These are phyloP conservation scores for Anthostomella pinea DNA, from an alignment of 2,329 filamentous ascomycete genomes.

Conservation along the genomic window DNA sequence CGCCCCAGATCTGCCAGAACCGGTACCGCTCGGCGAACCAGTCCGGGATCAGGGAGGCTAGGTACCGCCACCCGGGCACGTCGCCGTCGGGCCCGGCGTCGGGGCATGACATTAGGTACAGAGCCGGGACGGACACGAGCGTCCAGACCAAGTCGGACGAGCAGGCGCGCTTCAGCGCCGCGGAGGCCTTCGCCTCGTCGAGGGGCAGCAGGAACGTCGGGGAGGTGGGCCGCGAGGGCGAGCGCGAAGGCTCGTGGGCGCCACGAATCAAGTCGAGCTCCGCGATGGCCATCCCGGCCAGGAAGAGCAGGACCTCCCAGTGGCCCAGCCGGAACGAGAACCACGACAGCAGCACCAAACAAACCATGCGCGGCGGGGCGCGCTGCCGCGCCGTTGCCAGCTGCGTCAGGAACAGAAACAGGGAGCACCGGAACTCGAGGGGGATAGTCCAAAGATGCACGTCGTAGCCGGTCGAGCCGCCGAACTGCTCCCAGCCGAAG, in stretches of 20 bases:
- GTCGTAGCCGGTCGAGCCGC: conserved; percentile 51
- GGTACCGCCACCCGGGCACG: conserved; percentile 51
- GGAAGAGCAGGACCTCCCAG: conserved; percentile 57
- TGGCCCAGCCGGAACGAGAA: conserved; percentile 47
- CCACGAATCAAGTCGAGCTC: conserved; percentile 51
- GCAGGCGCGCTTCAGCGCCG: no score
- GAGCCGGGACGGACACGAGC: conserved; percentile 43
- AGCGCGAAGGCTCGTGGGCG: conserved; percentile 34
- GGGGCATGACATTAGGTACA: conserved; percentile 53
- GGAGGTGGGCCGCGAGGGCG: conserved; percentile 4
- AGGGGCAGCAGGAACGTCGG: conserved; percentile 11
- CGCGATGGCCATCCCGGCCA: conserved; percentile 52
- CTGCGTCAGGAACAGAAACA: conserved; percentile 54
- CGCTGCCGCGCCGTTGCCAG: conserved; percentile 48
- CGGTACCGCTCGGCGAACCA: conserved; percentile 51
- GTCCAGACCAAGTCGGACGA: no score
- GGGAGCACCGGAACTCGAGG: conserved; percentile 56
- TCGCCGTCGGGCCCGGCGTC: conserved; percentile 37
- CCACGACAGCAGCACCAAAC: conserved; percentile 39
- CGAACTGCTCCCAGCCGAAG: conserved; percentile 48
- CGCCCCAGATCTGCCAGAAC: conserved; percentile 55
- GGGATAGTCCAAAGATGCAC: conserved; percentile 63
- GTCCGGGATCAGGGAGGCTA: conserved; percentile 46
- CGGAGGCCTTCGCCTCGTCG: conserved; percentile 6
- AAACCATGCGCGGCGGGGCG: conserved; percentile 40